Base-by-base conservation (phyloP, 345 rosid species). In the rapeseed (Brassica napus) region DNA sequence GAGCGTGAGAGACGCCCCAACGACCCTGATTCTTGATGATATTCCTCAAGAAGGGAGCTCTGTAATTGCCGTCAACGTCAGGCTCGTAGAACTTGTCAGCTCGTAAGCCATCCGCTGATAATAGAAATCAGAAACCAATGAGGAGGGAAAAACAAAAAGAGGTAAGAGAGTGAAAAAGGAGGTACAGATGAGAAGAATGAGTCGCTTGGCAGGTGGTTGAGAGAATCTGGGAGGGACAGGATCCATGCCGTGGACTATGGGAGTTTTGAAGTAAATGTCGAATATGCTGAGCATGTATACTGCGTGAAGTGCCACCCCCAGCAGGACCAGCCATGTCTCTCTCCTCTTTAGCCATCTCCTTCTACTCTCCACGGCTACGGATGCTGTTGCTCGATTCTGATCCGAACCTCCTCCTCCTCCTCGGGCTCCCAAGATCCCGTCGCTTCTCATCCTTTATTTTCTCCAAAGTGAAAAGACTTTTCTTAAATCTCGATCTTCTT, bases 1-100 rank as follows among this genome's bases (percentile, higher is more conserved):
- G 92, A 84, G 98, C 98, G 84, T 94, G 98, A 68, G 98, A 94
- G 12, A 94, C 97, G 70, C 97, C 98, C 98, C 98, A 94, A 31
- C 95, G 88, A 24, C 98, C 98, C 69, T 83, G 87, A 59, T 81
- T 85, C 78, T 89, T 87, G 6, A 94, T 91, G 35, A 92, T 72
- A 85, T 84, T 89, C 74, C 97, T 90, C 81, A 91, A 75, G 86
- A 94, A 94, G 5, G 97, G 98, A 54, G 97, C 97, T 87, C 98
- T 89, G 64, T 84, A 87, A 23, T 80, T 81, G 59, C 97, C 94
- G 24, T 87, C 85, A 0, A 42, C 82, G 83, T 92, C 98, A 5
- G 95, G 95, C 91, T 94, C 98, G 75, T 76, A 94, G 80, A 94
- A 94, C 81, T 92, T 94, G 84, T 94, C 98, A 74, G 97, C 97